Conservation (phyloP, 371 early-diverging fungal species). For the Neoconidiobolus thromboides region DNA sequence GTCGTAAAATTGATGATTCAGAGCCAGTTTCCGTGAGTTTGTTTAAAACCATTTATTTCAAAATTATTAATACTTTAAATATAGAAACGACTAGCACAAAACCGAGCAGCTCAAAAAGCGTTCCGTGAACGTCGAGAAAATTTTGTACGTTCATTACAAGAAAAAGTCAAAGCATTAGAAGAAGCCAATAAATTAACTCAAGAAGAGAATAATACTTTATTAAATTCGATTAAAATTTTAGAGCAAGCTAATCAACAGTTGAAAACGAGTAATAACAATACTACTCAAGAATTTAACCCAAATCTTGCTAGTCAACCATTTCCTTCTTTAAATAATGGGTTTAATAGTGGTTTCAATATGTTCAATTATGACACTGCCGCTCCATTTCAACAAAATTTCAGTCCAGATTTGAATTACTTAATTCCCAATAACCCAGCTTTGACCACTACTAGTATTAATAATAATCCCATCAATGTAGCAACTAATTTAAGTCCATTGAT, state of each 20-base stretch:
- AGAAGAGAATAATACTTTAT: constrained; percentile 15
- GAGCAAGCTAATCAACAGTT: background rate
- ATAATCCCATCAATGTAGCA: too few species aligned
- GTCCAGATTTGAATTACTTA: background rate
- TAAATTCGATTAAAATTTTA: background rate
- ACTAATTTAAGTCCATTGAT: too few species aligned
- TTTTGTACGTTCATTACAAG: constrained; percentile 37
- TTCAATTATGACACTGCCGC: too few species aligned
- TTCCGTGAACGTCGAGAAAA: constrained; percentile 55
- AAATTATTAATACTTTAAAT: background rate
- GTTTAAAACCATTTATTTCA: background rate
- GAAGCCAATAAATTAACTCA: constrained; percentile 16
- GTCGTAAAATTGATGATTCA: constrained; percentile 27
- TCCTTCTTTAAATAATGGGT: background rate
- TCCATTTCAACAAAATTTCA: background rate
- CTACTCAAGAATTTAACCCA: background rate
- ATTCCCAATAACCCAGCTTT: background rate
- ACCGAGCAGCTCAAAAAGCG: constrained; percentile 57
- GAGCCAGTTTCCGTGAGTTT: constrained; percentile 7
- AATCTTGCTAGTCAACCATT: background rate
- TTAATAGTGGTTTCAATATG: too few species aligned
- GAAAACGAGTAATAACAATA: background rate
- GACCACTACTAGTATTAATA: background rate
- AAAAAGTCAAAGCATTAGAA: constrained; percentile 20
- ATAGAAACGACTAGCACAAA: constrained; percentile 53